Conservation (phyloP, 73 alveolate species). For the Uronychia binucleata region DNA sequence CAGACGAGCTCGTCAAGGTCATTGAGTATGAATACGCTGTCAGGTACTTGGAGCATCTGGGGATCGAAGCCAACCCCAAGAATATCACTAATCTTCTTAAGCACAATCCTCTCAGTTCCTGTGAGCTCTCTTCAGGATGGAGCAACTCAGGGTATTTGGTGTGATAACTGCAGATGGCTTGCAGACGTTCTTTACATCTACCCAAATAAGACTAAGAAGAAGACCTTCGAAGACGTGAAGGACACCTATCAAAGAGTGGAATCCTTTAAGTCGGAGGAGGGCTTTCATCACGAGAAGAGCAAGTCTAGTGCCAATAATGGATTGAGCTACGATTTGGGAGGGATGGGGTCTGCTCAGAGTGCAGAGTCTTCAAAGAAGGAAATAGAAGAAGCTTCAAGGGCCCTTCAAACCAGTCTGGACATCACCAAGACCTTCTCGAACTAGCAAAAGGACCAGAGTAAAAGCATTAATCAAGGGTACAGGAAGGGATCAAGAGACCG, state of each 20-base stretch:
- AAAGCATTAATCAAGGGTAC: too few relatives aligned
- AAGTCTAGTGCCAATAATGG: not conserved
- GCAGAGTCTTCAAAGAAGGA: not conserved
- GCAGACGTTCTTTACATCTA: constrained; percentile 68
- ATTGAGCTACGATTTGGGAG: not conserved
- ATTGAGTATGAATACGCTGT: constrained; percentile 84
- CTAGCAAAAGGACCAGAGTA: not conserved
- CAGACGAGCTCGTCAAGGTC: constrained; percentile 76
- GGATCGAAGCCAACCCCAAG: constrained; percentile 71
- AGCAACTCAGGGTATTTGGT: constrained; percentile 49
- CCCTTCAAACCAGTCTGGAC: not conserved
- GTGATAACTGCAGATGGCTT: constrained; percentile 42
- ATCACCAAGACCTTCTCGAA: not conserved
- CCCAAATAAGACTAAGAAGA: constrained; percentile 61
- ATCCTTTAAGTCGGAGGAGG: not conserved
- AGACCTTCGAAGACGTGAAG: constrained; percentile 37
- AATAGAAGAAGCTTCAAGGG: not conserved
- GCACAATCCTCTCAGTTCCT: constrained; percentile 64
- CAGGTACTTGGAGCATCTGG: constrained; percentile 70
- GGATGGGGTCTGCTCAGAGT: too few relatives aligned
- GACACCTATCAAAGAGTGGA: not conserved
- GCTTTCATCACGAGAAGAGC: not conserved
- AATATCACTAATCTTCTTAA: constrained; percentile 45
- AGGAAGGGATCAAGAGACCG: not conserved
- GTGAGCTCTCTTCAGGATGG: constrained; percentile 78